Conservation (phyloP, 306 rosid genomes). For the Vigna mungo region DNA sequence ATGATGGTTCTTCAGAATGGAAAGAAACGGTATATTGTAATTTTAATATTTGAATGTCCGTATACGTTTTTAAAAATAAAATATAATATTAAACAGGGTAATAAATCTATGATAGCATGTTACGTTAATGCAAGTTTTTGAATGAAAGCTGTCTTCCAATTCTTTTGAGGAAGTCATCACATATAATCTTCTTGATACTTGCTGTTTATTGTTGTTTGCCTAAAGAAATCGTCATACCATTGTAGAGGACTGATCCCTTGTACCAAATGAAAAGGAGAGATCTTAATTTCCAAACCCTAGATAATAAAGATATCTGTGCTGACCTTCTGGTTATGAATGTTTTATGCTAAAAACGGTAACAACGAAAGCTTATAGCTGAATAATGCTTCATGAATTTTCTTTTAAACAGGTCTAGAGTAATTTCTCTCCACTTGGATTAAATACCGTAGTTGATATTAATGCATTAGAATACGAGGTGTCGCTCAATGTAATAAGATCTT, state of each 20-base stretch:
- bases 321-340: constrained; percentile 24
- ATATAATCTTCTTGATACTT: constrained; percentile 8
- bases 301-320: constrained; percentile 6
- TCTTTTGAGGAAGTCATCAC: constrained; percentile 22
- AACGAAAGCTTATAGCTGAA: constrained; percentile 7
- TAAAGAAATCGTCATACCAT: constrained; percentile 11
- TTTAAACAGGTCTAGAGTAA: constrained; percentile 23
- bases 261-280: constrained; percentile 6
- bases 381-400: constrained; percentile 10
- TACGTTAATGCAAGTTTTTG: constrained; percentile 19
- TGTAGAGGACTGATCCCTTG: constrained; percentile 1
- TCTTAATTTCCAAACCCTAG: constrained; percentile 38
- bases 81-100: background rate
- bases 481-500: constrained; percentile 24
- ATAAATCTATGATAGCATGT: constrained; percentile 36
- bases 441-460: constrained; percentile 34
- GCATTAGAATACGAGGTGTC: constrained; percentile 7
- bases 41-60: constrained; percentile 32
- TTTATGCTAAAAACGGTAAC: constrained; percentile 19
- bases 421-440: constrained; percentile 14
- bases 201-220: constrained; percentile 27
- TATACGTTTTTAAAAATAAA: background rate
- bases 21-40: constrained; percentile 81
- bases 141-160: constrained; percentile 32
- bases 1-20: constrained; percentile 88